Percentiles rank a stretch among this genome's conserved stretches.
phyloP scores from a whole-genome alignment of 2,329 filamentous ascomycete species.

The Zymoseptoria pseudotritici region DNA sequence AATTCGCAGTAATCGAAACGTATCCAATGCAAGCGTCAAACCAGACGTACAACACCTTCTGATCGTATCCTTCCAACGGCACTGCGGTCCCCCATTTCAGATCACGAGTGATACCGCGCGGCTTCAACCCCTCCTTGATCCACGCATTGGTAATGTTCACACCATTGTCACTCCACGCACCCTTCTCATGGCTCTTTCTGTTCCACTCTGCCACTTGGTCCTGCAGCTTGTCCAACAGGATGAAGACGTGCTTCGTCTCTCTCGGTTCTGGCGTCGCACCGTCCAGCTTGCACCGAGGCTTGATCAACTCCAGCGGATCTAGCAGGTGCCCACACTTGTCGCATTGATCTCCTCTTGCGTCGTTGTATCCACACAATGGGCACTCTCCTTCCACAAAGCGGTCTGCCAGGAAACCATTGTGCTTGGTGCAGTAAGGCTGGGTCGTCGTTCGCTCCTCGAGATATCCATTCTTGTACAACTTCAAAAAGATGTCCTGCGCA shows the following conservation, averaged over 20 bases:
- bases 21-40: constrained; percentile 92
- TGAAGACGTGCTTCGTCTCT: constrained; percentile 83
- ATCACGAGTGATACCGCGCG: constrained; percentile 84
- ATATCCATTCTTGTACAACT: constrained; percentile 82
- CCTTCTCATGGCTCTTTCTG: constrained; percentile 62
- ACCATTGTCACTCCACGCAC: constrained; percentile 69
- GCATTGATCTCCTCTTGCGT: constrained; percentile 48
- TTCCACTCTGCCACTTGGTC: constrained; percentile 72
- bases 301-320: constrained; percentile 56
- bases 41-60: constrained; percentile 88
- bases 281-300: constrained; percentile 87
- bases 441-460: constrained; percentile 79
- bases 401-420: constrained; percentile 65
- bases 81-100: constrained; percentile 76
- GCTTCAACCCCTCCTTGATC: constrained; percentile 76
- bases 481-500: constrained; percentile 80
- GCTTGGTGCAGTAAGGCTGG: constrained; percentile 77
- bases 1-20: constrained; percentile 86
- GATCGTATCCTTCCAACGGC: constrained; percentile 54
- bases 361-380: constrained; percentile 55
- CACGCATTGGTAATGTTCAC: constrained; percentile 70
- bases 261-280: constrained; percentile 70
- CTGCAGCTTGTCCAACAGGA: constrained; percentile 79
- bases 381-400: constrained; percentile 77
- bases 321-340: constrained; percentile 45